Percentiles rank a stretch among this genome's conserved stretches.
Conservation (phyloP, 179 eudicot species). For the Nepenthes alata region DNA sequence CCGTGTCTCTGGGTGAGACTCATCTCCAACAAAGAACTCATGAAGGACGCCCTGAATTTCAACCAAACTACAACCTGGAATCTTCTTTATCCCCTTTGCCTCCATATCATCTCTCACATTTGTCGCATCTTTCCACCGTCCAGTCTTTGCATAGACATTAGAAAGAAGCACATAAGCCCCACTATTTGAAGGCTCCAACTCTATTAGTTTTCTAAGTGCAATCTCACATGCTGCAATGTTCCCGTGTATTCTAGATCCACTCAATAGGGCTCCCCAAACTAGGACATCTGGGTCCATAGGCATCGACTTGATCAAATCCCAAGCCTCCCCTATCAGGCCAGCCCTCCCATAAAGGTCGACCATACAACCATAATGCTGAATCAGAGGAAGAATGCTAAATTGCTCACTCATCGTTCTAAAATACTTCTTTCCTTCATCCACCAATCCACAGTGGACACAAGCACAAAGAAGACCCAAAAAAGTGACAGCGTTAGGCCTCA, state of each 20-base stretch:
- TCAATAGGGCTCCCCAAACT: slow-evolving; percentile 47
- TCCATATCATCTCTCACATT: slow-evolving; percentile 56
- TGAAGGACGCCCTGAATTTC: slow-evolving; percentile 41
- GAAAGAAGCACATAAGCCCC: slow-evolving; percentile 56
- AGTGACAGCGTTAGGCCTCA: slow-evolving; percentile 49
- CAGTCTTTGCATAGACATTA: slow-evolving; percentile 55
- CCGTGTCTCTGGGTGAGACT: slow-evolving; percentile 34
- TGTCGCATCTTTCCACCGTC: slow-evolving; percentile 53
- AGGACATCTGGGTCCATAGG: slow-evolving; percentile 69
- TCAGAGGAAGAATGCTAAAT: slow-evolving; percentile 34
- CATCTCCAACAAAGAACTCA: slow-evolving; percentile 57
- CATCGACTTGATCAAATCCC: slow-evolving; percentile 41
- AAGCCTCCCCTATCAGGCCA: slow-evolving; percentile 49
- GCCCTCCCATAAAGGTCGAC: slow-evolving; percentile 65
- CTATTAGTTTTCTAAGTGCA: slow-evolving; percentile 31
- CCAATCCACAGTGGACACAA: slow-evolving; percentile 72
- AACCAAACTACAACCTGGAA: slow-evolving; percentile 55
- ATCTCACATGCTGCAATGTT: slow-evolving; percentile 44
- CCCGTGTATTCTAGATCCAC: slow-evolving; percentile 46
- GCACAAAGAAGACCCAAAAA: slow-evolving; percentile 65
- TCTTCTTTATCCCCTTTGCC: slow-evolving; percentile 45
- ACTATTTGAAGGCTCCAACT: slow-evolving; percentile 38
- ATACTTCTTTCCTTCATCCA: slow-evolving; percentile 38
- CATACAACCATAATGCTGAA: slow-evolving; percentile 68
- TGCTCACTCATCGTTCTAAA: slow-evolving; percentile 32